Evolutionary conservation across 768 basidiomycete genomes (phyloP).

Genomic region (Antrodiella citrinella): DNA sequence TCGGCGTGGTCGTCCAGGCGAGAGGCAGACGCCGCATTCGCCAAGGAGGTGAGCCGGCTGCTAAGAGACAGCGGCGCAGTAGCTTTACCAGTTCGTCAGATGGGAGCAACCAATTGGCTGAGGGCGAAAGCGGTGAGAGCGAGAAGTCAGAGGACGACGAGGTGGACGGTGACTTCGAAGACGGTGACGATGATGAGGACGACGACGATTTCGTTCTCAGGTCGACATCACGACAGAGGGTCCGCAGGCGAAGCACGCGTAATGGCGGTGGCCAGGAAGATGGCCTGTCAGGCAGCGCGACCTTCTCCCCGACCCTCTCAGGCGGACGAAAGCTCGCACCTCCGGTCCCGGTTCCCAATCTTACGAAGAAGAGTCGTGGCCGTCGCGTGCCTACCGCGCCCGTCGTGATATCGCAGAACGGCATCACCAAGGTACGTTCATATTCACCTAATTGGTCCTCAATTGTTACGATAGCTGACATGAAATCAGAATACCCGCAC

Average conservation of each 20-base stretch:
- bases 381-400: slow-evolving; percentile 37
- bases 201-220: slow-evolving; percentile 4
- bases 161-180: slow-evolving; percentile 8
- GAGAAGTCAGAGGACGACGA: slow-evolving; percentile 11
- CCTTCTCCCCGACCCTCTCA: slow-evolving; percentile 3
- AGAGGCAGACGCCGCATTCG: not conserved
- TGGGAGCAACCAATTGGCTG: not conserved
- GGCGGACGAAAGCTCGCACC: slow-evolving; percentile 20
- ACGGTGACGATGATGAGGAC: slow-evolving; percentile 7
- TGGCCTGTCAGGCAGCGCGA: not conserved
- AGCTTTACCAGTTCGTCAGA: not conserved
- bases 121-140: no score
- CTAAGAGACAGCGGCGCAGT: not conserved
- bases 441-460: no score
- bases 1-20: not conserved
- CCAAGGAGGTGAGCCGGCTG: not conserved
- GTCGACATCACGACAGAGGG: not conserved
- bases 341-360: slow-evolving; percentile 40
- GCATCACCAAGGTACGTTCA: slow-evolving; percentile 15
- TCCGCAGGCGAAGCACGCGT: no score
- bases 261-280: no score
- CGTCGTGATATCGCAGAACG: slow-evolving; percentile 16
- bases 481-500: slow-evolving; percentile 27
- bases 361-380: slow-evolving; percentile 44
- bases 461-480: no score